A percentile compares a stretch with the other conserved stretches of the same genome.
Conservation (phyloP, 768 basidiomycete genomes). For the Mycena leptocephala region DNA sequence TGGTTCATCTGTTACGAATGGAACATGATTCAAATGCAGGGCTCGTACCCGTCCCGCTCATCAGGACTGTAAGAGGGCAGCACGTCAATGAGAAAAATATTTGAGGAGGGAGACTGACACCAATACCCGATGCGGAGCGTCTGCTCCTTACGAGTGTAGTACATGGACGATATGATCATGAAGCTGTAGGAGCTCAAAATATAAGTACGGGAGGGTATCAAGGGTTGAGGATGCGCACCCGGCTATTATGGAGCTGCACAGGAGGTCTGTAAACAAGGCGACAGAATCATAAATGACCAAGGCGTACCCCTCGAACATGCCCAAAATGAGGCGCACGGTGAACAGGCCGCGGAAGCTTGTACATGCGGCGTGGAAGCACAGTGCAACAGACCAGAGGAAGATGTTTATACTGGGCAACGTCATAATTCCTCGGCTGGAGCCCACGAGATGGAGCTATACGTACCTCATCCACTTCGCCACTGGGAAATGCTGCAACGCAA, state of each 20-base stretch:
- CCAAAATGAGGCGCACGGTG: conserved; percentile 74
- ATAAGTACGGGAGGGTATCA: too few species aligned
- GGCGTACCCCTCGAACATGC: conserved; percentile 74
- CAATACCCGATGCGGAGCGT: conserved; percentile 69
- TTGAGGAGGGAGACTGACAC: conserved; percentile 66
- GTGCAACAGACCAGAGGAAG: conserved; percentile 73
- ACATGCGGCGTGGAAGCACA: conserved; percentile 79
- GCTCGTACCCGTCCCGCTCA: conserved; percentile 87
- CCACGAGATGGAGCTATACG: too few species aligned
- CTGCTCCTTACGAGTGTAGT: conserved; percentile 69
- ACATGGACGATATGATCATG: conserved; percentile 71
- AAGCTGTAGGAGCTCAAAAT: conserved; percentile 47
- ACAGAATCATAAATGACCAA: too few species aligned
- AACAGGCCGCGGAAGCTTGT: conserved; percentile 78
- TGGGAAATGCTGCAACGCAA: neutral
- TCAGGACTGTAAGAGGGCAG: conserved; percentile 66
- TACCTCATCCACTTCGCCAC: neutral
- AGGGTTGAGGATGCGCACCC: conserved; percentile 58
- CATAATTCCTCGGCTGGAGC: too few species aligned
- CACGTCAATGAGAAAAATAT: neutral
- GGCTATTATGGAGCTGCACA: conserved; percentile 68
- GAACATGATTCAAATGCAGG: too few species aligned
- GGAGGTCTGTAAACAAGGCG: too few species aligned
- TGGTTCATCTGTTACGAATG: neutral
- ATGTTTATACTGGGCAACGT: conserved; percentile 82